Conservation (phyloP, 306 rosid genomes). For the Myrica gale region DNA sequence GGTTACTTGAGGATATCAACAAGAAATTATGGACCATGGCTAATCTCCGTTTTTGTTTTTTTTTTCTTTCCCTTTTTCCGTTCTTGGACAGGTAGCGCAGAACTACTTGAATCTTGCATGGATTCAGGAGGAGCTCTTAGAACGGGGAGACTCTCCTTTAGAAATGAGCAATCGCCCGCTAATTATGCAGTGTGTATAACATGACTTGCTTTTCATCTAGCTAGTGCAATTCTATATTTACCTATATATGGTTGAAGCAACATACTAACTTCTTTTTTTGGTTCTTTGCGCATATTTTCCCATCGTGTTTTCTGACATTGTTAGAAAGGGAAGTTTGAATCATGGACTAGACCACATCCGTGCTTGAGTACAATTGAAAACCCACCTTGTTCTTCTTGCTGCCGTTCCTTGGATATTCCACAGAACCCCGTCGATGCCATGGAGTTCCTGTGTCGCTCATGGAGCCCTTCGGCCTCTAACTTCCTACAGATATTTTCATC, state of each 20-base stretch:
- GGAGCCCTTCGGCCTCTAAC: conserved; percentile 27
- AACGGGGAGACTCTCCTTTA: conserved; percentile 17
- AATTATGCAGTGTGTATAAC: conserved; percentile 9
- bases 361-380: conserved; percentile 12
- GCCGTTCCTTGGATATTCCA: conserved; percentile 19
- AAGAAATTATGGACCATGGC: no score
- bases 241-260: background rate
- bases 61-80: no score
- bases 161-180: conserved; percentile 15
- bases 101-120: background rate
- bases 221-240: no score
- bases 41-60: no score
- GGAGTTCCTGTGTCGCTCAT: conserved; percentile 31
- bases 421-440: conserved; percentile 21
- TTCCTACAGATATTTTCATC: conserved; percentile 27
- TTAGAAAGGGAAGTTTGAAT: conserved; percentile 17
- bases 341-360: conserved; percentile 8
- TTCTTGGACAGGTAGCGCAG: background rate
- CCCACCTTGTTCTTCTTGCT: conserved; percentile 3
- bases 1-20: no score
- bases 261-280: background rate
- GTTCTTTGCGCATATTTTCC: background rate
- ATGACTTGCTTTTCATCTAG: no score
- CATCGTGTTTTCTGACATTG: background rate
- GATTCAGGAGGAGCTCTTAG: conserved; percentile 3